A percentile compares a stretch with the other conserved stretches of the same genome.
Evolutionary conservation across 2,329 filamentous ascomycete species (phyloP).

Genomic region (Coleophoma eucalyptorum): DNA sequence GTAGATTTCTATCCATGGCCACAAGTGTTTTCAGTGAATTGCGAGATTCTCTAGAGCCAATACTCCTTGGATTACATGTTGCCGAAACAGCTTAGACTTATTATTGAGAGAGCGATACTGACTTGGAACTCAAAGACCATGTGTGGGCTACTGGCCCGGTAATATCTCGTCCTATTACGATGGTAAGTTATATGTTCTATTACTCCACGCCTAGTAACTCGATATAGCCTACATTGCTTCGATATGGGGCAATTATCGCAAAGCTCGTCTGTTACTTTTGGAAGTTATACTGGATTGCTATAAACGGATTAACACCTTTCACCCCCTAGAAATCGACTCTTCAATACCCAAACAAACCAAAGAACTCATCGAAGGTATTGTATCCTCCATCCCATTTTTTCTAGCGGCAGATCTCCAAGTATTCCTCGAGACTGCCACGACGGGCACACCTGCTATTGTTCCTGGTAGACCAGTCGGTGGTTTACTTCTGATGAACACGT

Average conservation of each 20-base stretch:
- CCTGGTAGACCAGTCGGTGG: neutral
- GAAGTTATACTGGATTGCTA: constrained; percentile 40
- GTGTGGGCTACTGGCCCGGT: neutral
- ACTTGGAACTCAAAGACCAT: neutral
- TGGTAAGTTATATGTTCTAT: neutral
- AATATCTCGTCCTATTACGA: neutral
- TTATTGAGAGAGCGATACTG: neutral
- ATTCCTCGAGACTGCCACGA: neutral
- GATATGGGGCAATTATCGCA: constrained; percentile 50
- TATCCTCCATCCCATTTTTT: constrained; percentile 16
- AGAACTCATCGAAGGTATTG: constrained; percentile 6
- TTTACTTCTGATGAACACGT: neutral
- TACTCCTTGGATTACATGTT: too few relatives aligned
- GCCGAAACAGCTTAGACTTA: too few relatives aligned
- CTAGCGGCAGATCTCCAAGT: constrained; percentile 1
- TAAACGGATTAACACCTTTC: neutral
- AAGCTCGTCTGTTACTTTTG: constrained; percentile 46
- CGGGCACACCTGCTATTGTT: neutral
- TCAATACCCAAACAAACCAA: neutral
- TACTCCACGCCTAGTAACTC: neutral
- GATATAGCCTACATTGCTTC: constrained; percentile 41
- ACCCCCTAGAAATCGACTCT: neutral
- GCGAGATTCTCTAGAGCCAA: too few relatives aligned
- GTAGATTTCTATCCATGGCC: too few relatives aligned
- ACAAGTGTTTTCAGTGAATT: too few relatives aligned